Evolutionary conservation across 2,329 filamentous ascomycete genomes (phyloP).

Genomic region (Colletotrichum cuscutae): DNA sequence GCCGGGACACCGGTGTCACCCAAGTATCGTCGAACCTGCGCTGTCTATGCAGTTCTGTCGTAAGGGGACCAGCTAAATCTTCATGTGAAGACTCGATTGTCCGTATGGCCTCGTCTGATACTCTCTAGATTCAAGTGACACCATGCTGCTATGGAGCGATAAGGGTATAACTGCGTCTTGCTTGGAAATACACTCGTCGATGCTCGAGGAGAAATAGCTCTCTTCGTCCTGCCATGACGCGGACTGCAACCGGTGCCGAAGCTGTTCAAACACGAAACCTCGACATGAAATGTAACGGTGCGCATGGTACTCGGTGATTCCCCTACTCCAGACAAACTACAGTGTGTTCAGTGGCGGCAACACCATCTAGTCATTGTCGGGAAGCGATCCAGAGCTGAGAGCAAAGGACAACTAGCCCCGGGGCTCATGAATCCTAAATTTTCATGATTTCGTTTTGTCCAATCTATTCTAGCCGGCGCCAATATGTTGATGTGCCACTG

Average conservation of each 20-base stretch:
- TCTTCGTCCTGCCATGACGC: neutral
- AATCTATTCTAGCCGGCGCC: neutral
- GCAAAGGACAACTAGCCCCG: neutral
- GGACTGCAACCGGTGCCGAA: neutral
- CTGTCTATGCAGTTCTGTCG: neutral
- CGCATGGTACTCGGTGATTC: neutral
- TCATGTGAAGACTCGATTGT: neutral
- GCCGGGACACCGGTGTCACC: slow-evolving; percentile 18
- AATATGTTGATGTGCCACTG: neutral
- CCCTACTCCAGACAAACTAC: neutral
- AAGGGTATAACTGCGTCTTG: neutral
- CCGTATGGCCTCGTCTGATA: neutral
- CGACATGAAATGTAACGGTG: neutral
- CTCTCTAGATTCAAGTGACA: neutral
- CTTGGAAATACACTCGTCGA: neutral
- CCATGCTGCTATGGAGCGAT: neutral
- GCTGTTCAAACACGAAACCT: slow-evolving; percentile 5
- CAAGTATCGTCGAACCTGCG: neutral
- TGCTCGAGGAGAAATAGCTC: neutral
- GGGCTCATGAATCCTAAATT: too few species aligned
- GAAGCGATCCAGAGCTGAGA: neutral
- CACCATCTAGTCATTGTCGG: neutral
- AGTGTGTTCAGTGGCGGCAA: neutral
- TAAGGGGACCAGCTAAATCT: neutral
- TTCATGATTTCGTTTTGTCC: neutral